Evolutionary conservation across 345 rosid genomes (phyloP), one percentile per base, ranked within the genome.

Genomic region (Eutrema japonicum): DNA sequence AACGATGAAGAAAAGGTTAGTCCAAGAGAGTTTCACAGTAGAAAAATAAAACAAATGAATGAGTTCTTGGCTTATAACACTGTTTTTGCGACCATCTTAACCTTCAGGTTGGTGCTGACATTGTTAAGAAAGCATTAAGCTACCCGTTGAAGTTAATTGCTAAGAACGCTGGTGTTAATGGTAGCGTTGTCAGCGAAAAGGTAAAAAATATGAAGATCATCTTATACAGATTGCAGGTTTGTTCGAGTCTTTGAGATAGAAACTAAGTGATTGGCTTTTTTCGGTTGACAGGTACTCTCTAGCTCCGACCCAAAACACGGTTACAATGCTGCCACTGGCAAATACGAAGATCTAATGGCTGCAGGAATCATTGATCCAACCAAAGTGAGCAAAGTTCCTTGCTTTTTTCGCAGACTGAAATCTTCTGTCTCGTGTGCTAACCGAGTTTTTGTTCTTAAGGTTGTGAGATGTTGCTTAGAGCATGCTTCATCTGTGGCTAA

Each of bases 291-390:
- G 96, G 88, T 92, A 32, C 91, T 92, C 14, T 81, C 95, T 3
- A 86, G 64, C 6, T 95, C 86, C 71, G 77, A 92, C 75, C 79
- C 74, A 3, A 86, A 69, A 69, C 84, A 66, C n/a, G 98, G 98
- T 29, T 93, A 80, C 85, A 90, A 93, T 64, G 97, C 97, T 38
- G 91, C 94, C 35, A 93, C 92, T 0, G 98, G 96, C 61, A 85
- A 87, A 5, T 93, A 90, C 11, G 92, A 93, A 69, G 98, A 93
- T 81, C 66, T 93, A 26, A 93, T 93, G 97, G 81, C 96, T 70
- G 97, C 91, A 63, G 94, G 97, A 43, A 93, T 93, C 52, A 93
- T 91, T 3, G 96, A 93, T 76, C 98, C 98, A 61, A 89, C 96
- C 8, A 90, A 93, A 92, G 93, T 83, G 14, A 58, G 82, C 61